Conservation (phyloP, 441 rosid genomes). For the Daphne laureola region DNA sequence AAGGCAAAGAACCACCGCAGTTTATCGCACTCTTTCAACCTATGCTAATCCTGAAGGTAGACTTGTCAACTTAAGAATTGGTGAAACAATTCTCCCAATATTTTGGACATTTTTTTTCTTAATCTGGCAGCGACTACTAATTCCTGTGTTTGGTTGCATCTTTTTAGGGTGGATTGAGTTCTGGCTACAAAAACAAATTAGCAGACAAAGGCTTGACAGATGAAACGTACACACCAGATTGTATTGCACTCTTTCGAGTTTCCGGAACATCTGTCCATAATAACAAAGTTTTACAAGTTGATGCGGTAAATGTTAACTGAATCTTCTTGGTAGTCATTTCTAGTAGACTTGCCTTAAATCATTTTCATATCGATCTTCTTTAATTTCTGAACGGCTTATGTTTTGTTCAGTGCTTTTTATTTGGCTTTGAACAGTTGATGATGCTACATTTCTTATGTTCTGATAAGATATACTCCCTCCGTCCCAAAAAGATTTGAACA, state of each 20-base stretch:
- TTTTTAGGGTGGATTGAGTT: conserved; percentile 75
- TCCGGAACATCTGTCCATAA: conserved; percentile 73
- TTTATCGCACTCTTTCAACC: conserved; percentile 86
- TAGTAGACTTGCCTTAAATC: no score
- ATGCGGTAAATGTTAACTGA: conserved; percentile 40
- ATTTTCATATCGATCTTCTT: no score
- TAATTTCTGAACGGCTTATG: no score
- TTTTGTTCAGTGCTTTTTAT: no score
- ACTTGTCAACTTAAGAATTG: conserved; percentile 1
- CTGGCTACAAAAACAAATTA: conserved; percentile 56
- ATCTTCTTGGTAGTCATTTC: not conserved
- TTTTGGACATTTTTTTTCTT: no score
- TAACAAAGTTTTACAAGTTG: conserved; percentile 69
- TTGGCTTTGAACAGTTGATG: no score
- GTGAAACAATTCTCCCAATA: not conserved
- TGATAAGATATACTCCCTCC: no score
- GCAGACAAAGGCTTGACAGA: conserved; percentile 52
- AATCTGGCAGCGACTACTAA: not conserved
- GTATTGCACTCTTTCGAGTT: conserved; percentile 65
- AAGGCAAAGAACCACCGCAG: conserved; percentile 92
- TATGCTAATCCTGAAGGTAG: conserved; percentile 82
- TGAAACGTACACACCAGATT: conserved; percentile 63
- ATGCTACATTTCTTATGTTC: no score
- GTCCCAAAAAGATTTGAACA: no score
- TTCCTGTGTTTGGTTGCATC: conserved; percentile 10